phyloP scores from a whole-genome alignment of 495 filamentous ascomycete species.

The Trichoderma orchidacearum region DNA sequence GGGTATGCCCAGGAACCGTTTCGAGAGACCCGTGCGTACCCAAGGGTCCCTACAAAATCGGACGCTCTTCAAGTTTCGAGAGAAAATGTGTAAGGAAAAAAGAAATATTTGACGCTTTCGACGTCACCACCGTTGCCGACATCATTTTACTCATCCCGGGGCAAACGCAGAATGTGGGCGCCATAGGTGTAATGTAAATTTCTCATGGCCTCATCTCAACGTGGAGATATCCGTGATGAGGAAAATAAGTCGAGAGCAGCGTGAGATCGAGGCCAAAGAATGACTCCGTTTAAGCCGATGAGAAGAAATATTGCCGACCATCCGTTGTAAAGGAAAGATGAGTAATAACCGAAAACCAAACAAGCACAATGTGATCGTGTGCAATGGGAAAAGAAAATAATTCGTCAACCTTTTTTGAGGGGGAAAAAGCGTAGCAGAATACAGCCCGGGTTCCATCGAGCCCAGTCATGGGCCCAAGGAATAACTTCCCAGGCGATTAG shows the following conservation, averaged over 20 bases:
- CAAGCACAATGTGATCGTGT: background rate
- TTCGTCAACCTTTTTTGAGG: too few species aligned
- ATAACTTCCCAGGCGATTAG: background rate
- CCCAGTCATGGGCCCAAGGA: background rate
- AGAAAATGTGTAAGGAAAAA: background rate
- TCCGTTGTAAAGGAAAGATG: background rate
- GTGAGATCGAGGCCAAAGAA: background rate
- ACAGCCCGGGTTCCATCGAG: background rate
- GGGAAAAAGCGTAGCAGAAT: too few species aligned
- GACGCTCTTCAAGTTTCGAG: constrained; percentile 1
- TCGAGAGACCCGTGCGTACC: background rate
- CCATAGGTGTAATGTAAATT: background rate
- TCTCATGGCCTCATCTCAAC: background rate
- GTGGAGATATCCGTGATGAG: background rate
- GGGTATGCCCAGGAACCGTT: background rate
- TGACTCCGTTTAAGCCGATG: background rate
- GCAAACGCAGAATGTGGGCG: background rate
- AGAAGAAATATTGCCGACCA: constrained; percentile 1
- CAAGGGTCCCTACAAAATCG: background rate
- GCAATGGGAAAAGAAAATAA: background rate
- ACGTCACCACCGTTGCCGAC: background rate
- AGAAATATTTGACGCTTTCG: background rate
- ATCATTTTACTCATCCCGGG: background rate
- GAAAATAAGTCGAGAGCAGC: background rate
- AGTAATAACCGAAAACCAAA: background rate